These are phyloP conservation scores for Metarhizium sp. DNA, from an alignment of 2,329 filamentous ascomycete genomes.

Conservation along the genomic window DNA sequence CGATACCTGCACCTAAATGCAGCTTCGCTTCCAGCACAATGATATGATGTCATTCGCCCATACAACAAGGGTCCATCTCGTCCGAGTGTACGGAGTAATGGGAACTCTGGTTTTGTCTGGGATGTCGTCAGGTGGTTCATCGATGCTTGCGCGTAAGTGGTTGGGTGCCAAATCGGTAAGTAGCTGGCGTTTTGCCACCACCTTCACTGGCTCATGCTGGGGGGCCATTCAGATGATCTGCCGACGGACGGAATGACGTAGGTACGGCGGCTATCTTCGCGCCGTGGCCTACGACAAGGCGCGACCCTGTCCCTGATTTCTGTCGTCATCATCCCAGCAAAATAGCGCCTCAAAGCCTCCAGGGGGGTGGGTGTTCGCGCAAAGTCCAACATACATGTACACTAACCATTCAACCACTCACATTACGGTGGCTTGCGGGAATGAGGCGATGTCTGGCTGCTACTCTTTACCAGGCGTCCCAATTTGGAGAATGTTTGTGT, in stretches of 20 bases:
- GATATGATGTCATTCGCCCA: background rate
- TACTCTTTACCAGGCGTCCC: too few relatives aligned
- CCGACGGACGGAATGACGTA: background rate
- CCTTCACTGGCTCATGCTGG: background rate
- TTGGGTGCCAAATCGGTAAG: background rate
- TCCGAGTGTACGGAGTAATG: background rate
- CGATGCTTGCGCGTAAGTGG: background rate
- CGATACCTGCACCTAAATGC: too few relatives aligned
- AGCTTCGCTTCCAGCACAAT: background rate
- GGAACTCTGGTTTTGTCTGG: too few relatives aligned
- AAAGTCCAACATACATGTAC: background rate
- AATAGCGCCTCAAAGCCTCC: background rate
- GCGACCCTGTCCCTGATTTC: background rate
- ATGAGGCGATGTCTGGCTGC: too few relatives aligned
- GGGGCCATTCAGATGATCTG: background rate
- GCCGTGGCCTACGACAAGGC: background rate
- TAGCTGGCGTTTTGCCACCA: background rate
- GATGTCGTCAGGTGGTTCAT: too few relatives aligned
- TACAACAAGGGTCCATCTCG: background rate
- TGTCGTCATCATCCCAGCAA: background rate
- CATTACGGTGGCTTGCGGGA: background rate
- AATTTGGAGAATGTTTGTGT: too few relatives aligned
- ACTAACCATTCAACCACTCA: too few relatives aligned
- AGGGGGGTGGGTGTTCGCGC: too few relatives aligned
- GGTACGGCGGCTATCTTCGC: background rate